Base-by-base conservation (phyloP, 495 filamentous ascomycete species). In the Stereocaulon alpinum region DNA sequence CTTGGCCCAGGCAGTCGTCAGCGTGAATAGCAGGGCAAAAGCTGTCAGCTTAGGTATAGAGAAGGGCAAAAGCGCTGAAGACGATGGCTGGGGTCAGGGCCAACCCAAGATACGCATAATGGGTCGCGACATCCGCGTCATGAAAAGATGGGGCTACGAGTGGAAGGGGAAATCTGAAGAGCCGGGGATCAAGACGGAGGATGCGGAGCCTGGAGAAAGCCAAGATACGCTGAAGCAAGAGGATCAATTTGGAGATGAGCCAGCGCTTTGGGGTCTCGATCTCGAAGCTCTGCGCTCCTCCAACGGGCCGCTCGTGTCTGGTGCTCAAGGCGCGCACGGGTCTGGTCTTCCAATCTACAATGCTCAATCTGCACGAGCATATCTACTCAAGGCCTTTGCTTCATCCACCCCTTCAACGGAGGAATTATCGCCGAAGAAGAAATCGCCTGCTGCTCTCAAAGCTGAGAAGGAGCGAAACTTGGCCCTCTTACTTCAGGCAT, bases 91-190 rank as follows among this genome's bases (percentile, higher is more conserved):
- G 81, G 86, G 85, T 6, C 76, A 84, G 55, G 89, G 89, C 2
- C 87, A 91, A 67, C 87, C 89, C 0, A 73, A 75, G 30, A 75
- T 89, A 12, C 81, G 67, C 56, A 76, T 93, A 18, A 78, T 92
- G 75, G 85, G 86, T 0, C 76, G 87, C 55, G 82, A 88, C 59
- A 75, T 92, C 45, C 74, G 77, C 20, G 84, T 91, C 2, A 72
- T 94, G 65, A 88, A 87, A 71, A 70, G 89, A 68, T 83, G 86
- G 70, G 88, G 84, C 6, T 91, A 94, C 71, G 75, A 86, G 59
- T 84, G 82, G 76, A 76, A 74, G 40, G 77, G 76, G 69, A 61
- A 72, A 37, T 61, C 69, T 18, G 61, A 70, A 34, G 60, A 68
- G 42, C 54, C 44, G 55, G 45, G 64, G 51, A 54, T 43, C 44